Evolutionary conservation across 75 land plant genomes (phyloP).

Genomic region (Picea glauca): DNA sequence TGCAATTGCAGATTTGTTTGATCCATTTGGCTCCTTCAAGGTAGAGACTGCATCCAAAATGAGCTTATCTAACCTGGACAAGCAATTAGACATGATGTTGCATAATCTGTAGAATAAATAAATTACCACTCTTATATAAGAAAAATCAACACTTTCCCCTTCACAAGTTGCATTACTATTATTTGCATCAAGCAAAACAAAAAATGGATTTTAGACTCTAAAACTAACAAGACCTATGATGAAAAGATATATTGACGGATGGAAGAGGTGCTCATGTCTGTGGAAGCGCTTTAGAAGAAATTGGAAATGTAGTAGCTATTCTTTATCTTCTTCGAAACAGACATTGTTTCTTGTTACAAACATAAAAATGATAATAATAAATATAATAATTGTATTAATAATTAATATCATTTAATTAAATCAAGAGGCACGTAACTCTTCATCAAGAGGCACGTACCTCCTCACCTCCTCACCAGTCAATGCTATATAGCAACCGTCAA

Average conservation of each 20-base stretch:
- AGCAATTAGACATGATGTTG: not conserved
- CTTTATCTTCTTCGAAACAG: no score
- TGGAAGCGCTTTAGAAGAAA: no score
- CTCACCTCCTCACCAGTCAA: no score
- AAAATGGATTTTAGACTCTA: not conserved
- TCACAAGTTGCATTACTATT: conserved; percentile 2
- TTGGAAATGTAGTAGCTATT: no score
- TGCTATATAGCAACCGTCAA: no score
- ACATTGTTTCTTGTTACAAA: no score
- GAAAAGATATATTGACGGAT: not conserved
- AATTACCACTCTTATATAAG: not conserved
- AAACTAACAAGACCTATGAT: no score
- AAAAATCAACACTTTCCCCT: not conserved
- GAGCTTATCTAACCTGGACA: conserved; percentile 64
- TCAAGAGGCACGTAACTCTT: no score
- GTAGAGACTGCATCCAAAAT: conserved; percentile 66
- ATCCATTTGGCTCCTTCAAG: conserved; percentile 72
- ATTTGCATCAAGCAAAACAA: not conserved
- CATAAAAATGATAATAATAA: no score
- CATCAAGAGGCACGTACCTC: no score
- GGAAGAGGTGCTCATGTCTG: not conserved
- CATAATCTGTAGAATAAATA: not conserved
- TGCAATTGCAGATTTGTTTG: conserved; percentile 69
- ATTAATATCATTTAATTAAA: no score
- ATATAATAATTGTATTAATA: no score